phyloP scores from a whole-genome alignment of 2,329 filamentous ascomycete genomes.

The Penicillium italicum region DNA sequence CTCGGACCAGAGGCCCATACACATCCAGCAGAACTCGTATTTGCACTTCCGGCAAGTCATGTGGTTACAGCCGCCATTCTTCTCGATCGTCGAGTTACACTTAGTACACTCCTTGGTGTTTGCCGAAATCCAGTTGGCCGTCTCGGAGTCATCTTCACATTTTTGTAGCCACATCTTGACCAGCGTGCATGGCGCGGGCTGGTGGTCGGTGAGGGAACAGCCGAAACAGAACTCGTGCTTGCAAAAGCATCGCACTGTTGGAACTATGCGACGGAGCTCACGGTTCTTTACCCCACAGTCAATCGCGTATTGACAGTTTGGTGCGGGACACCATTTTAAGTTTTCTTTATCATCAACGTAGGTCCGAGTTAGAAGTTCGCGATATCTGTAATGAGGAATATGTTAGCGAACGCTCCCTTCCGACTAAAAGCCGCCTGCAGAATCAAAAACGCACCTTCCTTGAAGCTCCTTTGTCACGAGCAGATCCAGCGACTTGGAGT shows the following conservation, averaged over 20 bases:
- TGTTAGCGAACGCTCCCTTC: constrained; percentile 10
- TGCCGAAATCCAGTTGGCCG: constrained; percentile 98
- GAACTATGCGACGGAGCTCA: constrained; percentile 78
- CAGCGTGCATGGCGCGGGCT: constrained; percentile 83
- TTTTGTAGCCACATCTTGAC: constrained; percentile 98
- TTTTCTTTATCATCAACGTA: constrained; percentile 97
- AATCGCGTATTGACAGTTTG: constrained; percentile 91
- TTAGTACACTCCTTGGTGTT: constrained; percentile 98
- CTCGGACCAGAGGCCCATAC: constrained; percentile 98
- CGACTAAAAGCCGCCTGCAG: neutral
- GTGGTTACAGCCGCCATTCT: constrained; percentile 97
- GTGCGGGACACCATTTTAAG: constrained; percentile 95
- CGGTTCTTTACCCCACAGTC: constrained; percentile 86
- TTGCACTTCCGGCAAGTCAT: constrained; percentile 97
- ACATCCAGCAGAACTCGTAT: constrained; percentile 99
- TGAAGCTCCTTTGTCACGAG: constrained; percentile 60
- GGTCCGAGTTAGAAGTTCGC: constrained; percentile 80
- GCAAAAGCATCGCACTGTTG: constrained; percentile 82
- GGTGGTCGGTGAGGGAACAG: constrained; percentile 83
- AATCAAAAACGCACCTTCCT: constrained; percentile 46
- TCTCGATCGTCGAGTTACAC: constrained; percentile 96
- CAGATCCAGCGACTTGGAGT: constrained; percentile 80
- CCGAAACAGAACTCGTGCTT: constrained; percentile 92
- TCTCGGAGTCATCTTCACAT: constrained; percentile 96
- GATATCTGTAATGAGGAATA: constrained; percentile 58